phyloP scores from a whole-genome alignment of 352 stramenopile genomes.

The Phytophthora sp. region DNA sequence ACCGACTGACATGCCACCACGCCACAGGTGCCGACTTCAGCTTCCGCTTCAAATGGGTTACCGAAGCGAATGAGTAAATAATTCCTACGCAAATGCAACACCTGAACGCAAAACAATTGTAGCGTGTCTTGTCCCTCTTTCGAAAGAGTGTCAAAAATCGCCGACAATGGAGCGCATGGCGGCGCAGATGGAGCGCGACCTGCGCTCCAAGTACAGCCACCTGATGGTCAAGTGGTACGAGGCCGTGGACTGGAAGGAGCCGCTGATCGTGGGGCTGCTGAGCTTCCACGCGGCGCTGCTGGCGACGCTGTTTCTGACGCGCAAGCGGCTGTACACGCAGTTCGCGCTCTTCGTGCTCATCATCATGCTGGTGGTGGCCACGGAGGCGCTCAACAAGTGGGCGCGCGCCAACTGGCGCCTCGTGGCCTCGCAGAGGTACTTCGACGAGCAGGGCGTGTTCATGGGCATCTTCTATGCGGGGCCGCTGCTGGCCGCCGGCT shows the following conservation, averaged over 20 bases:
- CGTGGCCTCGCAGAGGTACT: constrained; percentile 85
- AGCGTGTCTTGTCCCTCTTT: too few relatives aligned
- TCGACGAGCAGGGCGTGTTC: constrained; percentile 81
- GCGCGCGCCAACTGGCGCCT: constrained; percentile 59
- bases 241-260: constrained; percentile 81
- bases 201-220: constrained; percentile 75
- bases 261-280: constrained; percentile 67
- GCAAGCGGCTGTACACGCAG: constrained; percentile 62
- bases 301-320: constrained; percentile 53
- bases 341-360: constrained; percentile 73
- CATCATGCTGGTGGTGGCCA: constrained; percentile 55
- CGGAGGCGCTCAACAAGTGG: constrained; percentile 75
- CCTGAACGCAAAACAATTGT: neutral
- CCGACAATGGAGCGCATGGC: constrained; percentile 69
- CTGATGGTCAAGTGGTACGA: constrained; percentile 86
- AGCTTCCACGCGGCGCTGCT: constrained; percentile 64
- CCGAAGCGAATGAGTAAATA: too few relatives aligned
- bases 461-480: constrained; percentile 85
- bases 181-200: constrained; percentile 66
- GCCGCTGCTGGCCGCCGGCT: constrained; percentile 72
- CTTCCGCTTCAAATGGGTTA: constrained; percentile 11
- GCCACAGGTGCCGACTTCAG: constrained; percentile 1
- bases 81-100: neutral
- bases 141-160: too few relatives aligned
- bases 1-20: too few relatives aligned